These are phyloP conservation scores for Nannochloropsis oceanica DNA, from an alignment of 108 stramenopile genomes.

Conservation along the genomic window DNA sequence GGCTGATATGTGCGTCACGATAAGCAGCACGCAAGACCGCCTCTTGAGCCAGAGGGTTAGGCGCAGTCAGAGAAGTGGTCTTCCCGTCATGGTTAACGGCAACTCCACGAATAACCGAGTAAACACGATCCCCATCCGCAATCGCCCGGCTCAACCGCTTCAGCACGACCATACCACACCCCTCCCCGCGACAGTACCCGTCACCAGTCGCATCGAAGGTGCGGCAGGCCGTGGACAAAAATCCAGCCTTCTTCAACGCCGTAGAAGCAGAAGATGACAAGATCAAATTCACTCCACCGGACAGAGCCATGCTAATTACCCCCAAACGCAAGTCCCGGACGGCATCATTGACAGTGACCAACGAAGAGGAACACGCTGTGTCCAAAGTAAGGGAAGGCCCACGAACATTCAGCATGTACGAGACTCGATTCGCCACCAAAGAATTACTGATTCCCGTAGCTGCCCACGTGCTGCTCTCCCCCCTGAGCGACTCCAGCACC, in stretches of 20 bases:
- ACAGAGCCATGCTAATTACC: not conserved
- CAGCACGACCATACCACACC: conserved; percentile 4
- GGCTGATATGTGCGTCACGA: not conserved
- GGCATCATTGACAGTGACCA: not conserved
- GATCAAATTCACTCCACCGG: not conserved
- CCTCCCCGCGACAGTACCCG: conserved; percentile 19
- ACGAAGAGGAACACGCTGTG: not conserved
- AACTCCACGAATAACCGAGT: not conserved
- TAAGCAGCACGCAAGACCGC: not conserved
- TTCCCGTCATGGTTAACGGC: conserved; percentile 13
- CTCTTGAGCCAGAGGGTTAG: conserved; percentile 3
- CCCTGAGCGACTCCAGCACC: not conserved
- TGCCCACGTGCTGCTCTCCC: not conserved
- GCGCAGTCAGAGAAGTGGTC: conserved; percentile 14
- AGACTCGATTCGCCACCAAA: not conserved
- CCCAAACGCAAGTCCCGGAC: not conserved
- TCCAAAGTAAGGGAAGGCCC: not conserved
- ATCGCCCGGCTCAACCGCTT: not conserved
- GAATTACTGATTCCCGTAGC: not conserved
- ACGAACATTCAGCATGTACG: not conserved
- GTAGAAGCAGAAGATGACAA: not conserved
- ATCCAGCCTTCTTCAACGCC: conserved; percentile 5
- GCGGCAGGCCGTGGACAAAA: not conserved
- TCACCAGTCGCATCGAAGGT: conserved; percentile 11
- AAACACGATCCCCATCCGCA: not conserved